Evolutionary conservation across 2,329 filamentous ascomycete genomes (phyloP), one percentile per base, ranked within the genome.

Genomic region (Grosmannia huntii): DNA sequence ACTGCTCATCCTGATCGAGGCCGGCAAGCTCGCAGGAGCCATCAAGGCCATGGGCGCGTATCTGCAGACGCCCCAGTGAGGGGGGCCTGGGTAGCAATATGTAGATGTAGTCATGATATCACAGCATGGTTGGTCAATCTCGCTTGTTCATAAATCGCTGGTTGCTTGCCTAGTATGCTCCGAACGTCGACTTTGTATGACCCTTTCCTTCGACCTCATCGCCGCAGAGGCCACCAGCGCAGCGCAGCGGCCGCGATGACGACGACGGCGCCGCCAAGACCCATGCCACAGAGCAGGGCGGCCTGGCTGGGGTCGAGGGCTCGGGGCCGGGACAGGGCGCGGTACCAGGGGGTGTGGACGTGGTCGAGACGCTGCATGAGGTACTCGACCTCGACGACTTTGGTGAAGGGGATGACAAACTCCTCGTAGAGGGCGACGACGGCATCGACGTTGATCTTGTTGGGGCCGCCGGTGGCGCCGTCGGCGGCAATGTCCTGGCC

Each of bases 351-450:
- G 16, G 55, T 33, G 28, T 53, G 19, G 38, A 46, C 28, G 19
- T 54, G 38, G 11, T 59, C 31, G 36, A 99, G 75, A 62, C 94
- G 82, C 72, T 97, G 90, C 89, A 99, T 95, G 65, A 99, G 76
- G 70, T 99, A 99, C 66, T 99, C 94, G 11, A 99, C 90, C 76
- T 99, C 94, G 48, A 99, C 92, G 63, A 90, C 87, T 72, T 99
- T 99, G n/a, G 94, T 99, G 70, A 97, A 73, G 0, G 94, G 94
- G 65, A 99, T 99, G 61, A 99, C 91, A 73, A 88, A 89, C 70
- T 96, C 82, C 79, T 84, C 83, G 74, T 96, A 96, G 86, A 95
- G 92, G 62, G 80, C 78, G 56, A 95, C 89, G 27, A 96, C 90
- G 1, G 91, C 91, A 61, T 97, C 90, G 2, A 88, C 89, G 68